Conservation (phyloP, 352 stramenopile genomes). For the Albugo candida region DNA sequence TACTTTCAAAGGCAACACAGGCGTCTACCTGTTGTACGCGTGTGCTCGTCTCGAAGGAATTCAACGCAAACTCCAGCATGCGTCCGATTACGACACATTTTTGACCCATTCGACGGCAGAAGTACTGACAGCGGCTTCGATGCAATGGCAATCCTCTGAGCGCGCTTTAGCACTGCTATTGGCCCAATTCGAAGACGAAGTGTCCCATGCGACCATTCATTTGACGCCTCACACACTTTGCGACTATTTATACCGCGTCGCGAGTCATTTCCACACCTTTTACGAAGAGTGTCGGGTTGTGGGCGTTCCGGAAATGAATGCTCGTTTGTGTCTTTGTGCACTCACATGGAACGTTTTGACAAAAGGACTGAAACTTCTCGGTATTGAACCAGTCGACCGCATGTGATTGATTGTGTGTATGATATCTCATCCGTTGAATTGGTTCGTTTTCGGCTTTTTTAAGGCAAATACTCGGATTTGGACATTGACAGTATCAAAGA, state of each 20-base stretch:
- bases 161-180: slow-evolving; percentile 50
- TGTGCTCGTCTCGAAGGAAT: slow-evolving; percentile 54
- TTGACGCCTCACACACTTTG: slow-evolving; percentile 58
- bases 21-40: slow-evolving; percentile 70
- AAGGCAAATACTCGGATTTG: too few species aligned
- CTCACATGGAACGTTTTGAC: slow-evolving; percentile 48
- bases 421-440: too few species aligned
- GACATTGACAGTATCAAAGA: too few species aligned
- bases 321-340: slow-evolving; percentile 47
- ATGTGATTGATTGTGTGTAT: slow-evolving; percentile 29
- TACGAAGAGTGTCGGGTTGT: slow-evolving; percentile 68
- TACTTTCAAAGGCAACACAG: slow-evolving; percentile 66
- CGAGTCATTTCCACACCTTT: slow-evolving; percentile 58
- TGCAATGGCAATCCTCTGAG: slow-evolving; percentile 46
- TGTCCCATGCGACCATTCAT: slow-evolving; percentile 25
- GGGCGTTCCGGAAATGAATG: slow-evolving; percentile 34
- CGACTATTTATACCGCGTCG: slow-evolving; percentile 68
- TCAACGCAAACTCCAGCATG: slow-evolving; percentile 19
- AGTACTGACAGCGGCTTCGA: slow-evolving; percentile 10
- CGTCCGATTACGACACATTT: slow-evolving; percentile 13
- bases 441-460: too few species aligned
- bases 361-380: slow-evolving; percentile 42
- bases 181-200: slow-evolving; percentile 62
- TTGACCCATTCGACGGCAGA: background rate
- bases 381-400: slow-evolving; percentile 39